Evolutionary conservation across 2,329 filamentous ascomycete genomes (phyloP), one percentile per base, ranked within the genome.

Genomic region (Xenosphaeropsis pyriputrescens): DNA sequence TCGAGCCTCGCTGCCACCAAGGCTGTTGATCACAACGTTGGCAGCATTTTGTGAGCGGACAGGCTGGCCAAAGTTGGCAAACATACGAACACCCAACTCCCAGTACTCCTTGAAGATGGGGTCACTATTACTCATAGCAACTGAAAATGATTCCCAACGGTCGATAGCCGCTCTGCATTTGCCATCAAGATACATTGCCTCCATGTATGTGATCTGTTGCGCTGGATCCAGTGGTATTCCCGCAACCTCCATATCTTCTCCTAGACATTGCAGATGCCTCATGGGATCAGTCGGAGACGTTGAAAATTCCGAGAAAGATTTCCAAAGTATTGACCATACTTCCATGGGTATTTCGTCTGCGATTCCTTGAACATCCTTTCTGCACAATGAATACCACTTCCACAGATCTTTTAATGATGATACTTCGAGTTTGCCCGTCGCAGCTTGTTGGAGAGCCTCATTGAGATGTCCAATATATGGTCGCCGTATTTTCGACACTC

Each of bases 271-370:
- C 19, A 84, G 57, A 49, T 79, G 77, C 5, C 65, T 58, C 52
- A 80, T 66, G 19, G 75, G 70, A 44, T 73, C 63, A 33, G 67
- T 54, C 51, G 73, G 68, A 34, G 61, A 58, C 26, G 61, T 43
- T 8, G 58, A 52, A 32, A 70, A 63, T 33, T 65, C 63, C 1
- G 75, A 71, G 32, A 79, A 60, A 2, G 72, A 56, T 19, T 67
- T 60, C 80, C 81, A 89, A 7, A 89, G 55, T 2, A 75, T 53
- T n/a, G 70, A 58, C 72, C 80, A 80, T 4, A 72, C 65, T 13
- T 69, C 63, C 8, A 62, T 50, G 1, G 79, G 70, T n/a, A 86
- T 65, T 19, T 64, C 63, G 29, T 63, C 54, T 57, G 75, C 68
- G 42, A 63, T 63, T 1, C 50, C 54, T 2, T 61, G 53, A 19